Conservation (phyloP, 164 flowering plant genomes). For the Buxus sempervirens region DNA sequence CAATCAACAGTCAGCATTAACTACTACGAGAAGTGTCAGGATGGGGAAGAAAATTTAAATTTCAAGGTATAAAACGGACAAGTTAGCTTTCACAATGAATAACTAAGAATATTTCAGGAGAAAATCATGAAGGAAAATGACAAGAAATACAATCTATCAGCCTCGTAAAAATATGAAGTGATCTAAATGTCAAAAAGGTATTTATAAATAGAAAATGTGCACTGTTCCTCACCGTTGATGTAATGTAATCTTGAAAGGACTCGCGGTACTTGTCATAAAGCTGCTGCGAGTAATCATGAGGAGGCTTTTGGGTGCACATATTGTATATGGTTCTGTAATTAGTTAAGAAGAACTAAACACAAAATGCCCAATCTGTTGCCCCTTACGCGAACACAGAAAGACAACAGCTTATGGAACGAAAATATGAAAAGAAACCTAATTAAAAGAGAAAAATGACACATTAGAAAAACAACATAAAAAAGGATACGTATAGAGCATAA, state of each 20-base stretch:
- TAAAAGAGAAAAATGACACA: background rate
- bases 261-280: slow-evolving; percentile 60
- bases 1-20: background rate
- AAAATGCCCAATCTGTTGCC: too few relatives aligned
- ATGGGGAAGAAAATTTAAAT: background rate
- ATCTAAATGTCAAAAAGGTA: background rate
- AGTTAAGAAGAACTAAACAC: slow-evolving; percentile 1
- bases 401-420: background rate
- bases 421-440: background rate
- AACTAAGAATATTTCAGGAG: background rate
- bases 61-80: background rate
- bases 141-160: background rate
- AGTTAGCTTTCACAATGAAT: background rate
- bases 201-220: background rate
- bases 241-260: slow-evolving; percentile 59
- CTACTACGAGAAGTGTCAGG: background rate
- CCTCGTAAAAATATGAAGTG: background rate
- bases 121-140: background rate
- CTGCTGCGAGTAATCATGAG: slow-evolving; percentile 73
- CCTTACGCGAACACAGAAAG: background rate
- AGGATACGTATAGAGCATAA: slow-evolving; percentile 66
- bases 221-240: slow-evolving; percentile 40
- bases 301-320: slow-evolving; percentile 77
- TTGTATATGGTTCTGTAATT: slow-evolving; percentile 56
- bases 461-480: background rate